These are phyloP conservation scores for Xylaria polymorpha DNA, from an alignment of 2,329 filamentous ascomycete genomes.

Conservation along the genomic window DNA sequence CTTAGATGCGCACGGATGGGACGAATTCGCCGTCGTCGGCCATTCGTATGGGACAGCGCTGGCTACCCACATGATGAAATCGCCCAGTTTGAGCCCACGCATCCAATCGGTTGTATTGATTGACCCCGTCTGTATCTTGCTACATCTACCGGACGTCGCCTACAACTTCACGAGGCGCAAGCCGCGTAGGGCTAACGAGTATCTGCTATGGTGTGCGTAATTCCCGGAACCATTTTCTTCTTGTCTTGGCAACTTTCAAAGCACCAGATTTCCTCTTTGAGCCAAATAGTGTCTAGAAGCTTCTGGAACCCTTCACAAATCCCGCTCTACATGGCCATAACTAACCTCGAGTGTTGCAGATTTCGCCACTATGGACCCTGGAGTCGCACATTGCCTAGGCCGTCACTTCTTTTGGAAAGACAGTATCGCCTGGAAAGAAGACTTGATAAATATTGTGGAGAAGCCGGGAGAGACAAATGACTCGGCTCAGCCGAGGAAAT, in stretches of 20 bases:
- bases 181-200: conserved; percentile 72
- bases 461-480: conserved; percentile 27
- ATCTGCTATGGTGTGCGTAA: conserved; percentile 67
- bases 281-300: too few species aligned
- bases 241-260: too few species aligned
- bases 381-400: conserved; percentile 71
- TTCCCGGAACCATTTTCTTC: too few species aligned
- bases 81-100: conserved; percentile 59
- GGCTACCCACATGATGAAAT: conserved; percentile 69
- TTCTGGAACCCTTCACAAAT: too few species aligned
- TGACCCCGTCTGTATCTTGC: conserved; percentile 73
- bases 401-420: conserved; percentile 78
- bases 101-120: conserved; percentile 62
- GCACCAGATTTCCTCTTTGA: too few species aligned
- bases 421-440: conserved; percentile 77
- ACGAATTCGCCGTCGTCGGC: conserved; percentile 68
- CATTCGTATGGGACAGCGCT: conserved; percentile 75
- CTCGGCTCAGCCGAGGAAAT: conserved; percentile 23
- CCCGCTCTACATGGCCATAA: too few species aligned
- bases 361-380: conserved; percentile 75
- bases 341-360: conserved; percentile 45
- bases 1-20: conserved; percentile 67
- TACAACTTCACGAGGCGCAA: conserved; percentile 74
- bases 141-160: conserved; percentile 76
- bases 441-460: conserved; percentile 57